Conservation (phyloP, 139 green algal genomes). For the Chlorella sorokiniana region DNA sequence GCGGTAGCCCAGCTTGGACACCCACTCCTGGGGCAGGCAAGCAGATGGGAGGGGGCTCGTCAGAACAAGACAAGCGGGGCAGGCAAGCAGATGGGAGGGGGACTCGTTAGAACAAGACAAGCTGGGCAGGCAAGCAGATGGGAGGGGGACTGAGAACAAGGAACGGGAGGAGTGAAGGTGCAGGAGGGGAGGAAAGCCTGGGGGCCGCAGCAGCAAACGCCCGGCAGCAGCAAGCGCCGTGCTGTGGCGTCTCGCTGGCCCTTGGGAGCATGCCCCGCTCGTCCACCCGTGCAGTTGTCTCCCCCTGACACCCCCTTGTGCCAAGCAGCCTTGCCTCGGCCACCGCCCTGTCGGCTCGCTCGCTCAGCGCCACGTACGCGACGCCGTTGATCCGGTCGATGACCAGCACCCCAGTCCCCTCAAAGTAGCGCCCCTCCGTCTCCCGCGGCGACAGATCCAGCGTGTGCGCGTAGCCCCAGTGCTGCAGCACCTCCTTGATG, state of each 20-base stretch:
- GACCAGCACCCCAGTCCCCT: conserved; percentile 92
- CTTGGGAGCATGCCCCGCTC: conserved; percentile 25
- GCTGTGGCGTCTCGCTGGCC: too few relatives aligned
- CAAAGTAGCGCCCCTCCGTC: conserved; percentile 64
- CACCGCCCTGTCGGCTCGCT: conserved; percentile 76
- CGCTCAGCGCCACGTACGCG: conserved; percentile 86
- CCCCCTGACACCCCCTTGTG: not conserved
- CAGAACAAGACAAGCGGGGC: not conserved
- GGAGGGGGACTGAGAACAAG: not conserved
- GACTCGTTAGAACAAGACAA: not conserved
- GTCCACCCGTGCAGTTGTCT: not conserved
- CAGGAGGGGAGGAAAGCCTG: not conserved
- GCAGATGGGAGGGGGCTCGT: not conserved
- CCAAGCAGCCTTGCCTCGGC: conserved; percentile 65
- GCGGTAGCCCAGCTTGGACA: conserved; percentile 70
- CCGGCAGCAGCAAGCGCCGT: not conserved
- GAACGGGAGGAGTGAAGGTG: too few relatives aligned
- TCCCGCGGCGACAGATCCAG: conserved; percentile 75
- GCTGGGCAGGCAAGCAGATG: not conserved
- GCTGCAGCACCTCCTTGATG: conserved; percentile 66
- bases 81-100: not conserved
- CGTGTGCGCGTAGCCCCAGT: conserved; percentile 61
- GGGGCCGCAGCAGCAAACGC: not conserved
- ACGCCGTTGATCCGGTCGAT: conserved; percentile 89
- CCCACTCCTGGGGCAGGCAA: conserved; percentile 41